Evolutionary conservation across 768 basidiomycete species (phyloP).

Genomic region (Nidula microcarpa): DNA sequence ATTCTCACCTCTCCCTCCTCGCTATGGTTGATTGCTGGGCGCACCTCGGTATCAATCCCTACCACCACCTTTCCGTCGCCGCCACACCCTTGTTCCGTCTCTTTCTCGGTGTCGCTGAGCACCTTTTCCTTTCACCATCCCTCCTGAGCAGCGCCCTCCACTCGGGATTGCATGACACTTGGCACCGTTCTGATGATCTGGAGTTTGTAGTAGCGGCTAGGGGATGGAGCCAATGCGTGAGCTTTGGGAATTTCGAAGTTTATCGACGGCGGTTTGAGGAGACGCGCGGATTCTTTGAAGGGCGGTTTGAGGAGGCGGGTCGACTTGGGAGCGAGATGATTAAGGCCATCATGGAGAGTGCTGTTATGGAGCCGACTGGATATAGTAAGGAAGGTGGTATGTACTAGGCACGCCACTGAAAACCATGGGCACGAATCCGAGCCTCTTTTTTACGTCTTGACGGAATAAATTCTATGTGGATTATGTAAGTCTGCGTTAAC

Average conservation of each 20-base stretch:
- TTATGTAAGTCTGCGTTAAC: no score
- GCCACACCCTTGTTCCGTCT: constrained; percentile 96
- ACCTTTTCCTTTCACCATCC: constrained; percentile 74
- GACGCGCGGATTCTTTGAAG: constrained; percentile 81
- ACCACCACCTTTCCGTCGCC: constrained; percentile 86
- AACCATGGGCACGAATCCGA: no score
- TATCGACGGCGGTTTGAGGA: constrained; percentile 79
- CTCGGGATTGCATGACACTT: constrained; percentile 70
- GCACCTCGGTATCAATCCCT: constrained; percentile 80
- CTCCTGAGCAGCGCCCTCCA: constrained; percentile 69
- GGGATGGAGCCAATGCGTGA: constrained; percentile 95
- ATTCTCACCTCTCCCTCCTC: constrained; percentile 90
- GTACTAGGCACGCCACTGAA: no score
- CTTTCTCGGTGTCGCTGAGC: constrained; percentile 96
- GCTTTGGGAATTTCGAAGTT: constrained; percentile 87
- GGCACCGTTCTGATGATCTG: constrained; percentile 84
- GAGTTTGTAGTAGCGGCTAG: constrained; percentile 93
- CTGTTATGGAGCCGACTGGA: no score
- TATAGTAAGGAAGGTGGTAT: no score
- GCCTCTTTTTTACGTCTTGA: no score
- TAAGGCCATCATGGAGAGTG: constrained; percentile 74
- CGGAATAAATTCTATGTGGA: no score
- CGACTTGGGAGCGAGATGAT: constrained; percentile 87
- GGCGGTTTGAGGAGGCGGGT: constrained; percentile 82
- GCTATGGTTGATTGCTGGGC: constrained; percentile 99